Base-by-base conservation (phyloP, 345 rosid genomes). In the Eucalyptus marginata region DNA sequence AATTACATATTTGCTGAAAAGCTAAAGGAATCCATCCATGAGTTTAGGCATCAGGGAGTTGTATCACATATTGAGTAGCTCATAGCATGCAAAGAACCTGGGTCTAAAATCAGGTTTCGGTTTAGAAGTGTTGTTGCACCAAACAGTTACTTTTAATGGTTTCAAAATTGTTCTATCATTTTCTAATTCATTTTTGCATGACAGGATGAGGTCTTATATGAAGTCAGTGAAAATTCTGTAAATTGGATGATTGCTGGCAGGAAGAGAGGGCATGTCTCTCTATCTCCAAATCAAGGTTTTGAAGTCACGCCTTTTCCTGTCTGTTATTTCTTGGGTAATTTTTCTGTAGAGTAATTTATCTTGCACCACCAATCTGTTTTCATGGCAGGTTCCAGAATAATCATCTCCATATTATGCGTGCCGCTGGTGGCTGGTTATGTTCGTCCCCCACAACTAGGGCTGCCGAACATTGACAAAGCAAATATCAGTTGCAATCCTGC, bases 161-260 rank as follows among this genome's bases (percentile, higher is more conserved):
- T 64, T n/a, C 76, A n/a, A 40, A 76, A 20, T 40, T 40, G 47
- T 36, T 76, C 16, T 40, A 40, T 76, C 84, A 11, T 40, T 76
- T 10, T 76, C 47, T 24, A 76, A 76, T 76, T 40, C 25, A 40
- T 12, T 76, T 71, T 71, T 6, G 84, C 10, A 20, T 76, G 84
- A 76, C 47, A 98, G 97, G 97, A 93, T 87, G 99, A 96, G 92
- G 93, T 98, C 90, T 84, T 97, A 29, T 98, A 94, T 86, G 99
- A 98, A 94, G 96, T 98, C 52, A 92, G 91, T 92, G 98, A 97
- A 86, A 94, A 94, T 90, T 91, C 95, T 10, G 93, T 93, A 87
- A 96, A 92, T 89, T 98, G 99, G 99, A 98, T 98, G 99, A 95
- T 97, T 88, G 98, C 99, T 56, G 99, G 99, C 86, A 94, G 99